A percentile compares a stretch with the other conserved stretches of the same genome.
phyloP scores from a whole-genome alignment of 148 eudicot species.

The Cornus kousa region DNA sequence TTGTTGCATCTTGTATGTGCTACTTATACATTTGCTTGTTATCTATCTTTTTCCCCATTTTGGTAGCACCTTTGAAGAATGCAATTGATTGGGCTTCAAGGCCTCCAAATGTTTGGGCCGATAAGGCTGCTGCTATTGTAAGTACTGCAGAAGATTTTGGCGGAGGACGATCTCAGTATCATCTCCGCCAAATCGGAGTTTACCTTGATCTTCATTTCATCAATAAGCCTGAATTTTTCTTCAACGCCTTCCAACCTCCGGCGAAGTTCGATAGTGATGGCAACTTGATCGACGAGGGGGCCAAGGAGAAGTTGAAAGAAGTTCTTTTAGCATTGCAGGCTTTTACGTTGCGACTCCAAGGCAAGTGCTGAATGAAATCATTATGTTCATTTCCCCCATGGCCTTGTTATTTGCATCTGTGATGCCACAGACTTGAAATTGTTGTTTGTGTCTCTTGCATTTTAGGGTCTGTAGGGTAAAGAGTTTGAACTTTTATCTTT shows the following conservation, averaged over 20 bases:
- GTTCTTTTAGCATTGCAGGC: constrained; percentile 59
- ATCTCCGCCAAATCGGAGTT: constrained; percentile 82
- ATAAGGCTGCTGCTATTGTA: constrained; percentile 71
- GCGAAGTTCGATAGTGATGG: constrained; percentile 70
- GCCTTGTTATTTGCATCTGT: background rate
- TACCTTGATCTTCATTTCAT: constrained; percentile 80
- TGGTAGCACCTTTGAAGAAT: constrained; percentile 72
- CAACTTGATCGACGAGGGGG: constrained; percentile 57
- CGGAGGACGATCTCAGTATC: constrained; percentile 71
- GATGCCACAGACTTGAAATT: background rate
- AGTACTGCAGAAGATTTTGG: constrained; percentile 71
- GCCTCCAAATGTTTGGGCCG: constrained; percentile 82
- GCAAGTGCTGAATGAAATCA: constrained; percentile 6
- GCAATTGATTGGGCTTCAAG: constrained; percentile 90
- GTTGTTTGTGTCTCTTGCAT: background rate
- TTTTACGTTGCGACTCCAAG: constrained; percentile 56
- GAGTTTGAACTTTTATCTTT: too few species aligned
- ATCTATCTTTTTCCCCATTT: background rate
- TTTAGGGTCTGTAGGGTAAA: too few species aligned
- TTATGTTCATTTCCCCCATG: too few species aligned
- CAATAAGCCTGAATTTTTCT: constrained; percentile 82
- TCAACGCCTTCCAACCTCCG: constrained; percentile 58
- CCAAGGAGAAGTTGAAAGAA: constrained; percentile 46
- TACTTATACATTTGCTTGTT: background rate
- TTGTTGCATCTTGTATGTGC: background rate